Evolutionary conservation across 2,329 filamentous ascomycete species (phyloP).

Genomic region (Fusarium nodosum): DNA sequence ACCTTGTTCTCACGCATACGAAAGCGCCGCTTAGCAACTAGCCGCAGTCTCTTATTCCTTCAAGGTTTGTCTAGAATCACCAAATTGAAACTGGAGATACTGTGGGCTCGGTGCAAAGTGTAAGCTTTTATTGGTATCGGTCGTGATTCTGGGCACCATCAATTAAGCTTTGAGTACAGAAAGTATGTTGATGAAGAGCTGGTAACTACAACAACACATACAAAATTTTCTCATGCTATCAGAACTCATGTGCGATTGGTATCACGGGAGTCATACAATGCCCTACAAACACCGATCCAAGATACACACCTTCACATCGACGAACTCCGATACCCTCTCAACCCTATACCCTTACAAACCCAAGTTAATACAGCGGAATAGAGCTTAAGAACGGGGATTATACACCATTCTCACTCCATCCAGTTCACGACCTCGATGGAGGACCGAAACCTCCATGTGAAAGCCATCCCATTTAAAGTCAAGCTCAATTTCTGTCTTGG

Average conservation of each 20-base stretch:
- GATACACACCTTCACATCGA: background rate
- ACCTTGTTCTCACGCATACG: no score
- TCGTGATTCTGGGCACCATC: background rate
- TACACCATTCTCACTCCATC: background rate
- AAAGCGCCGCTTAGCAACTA: no score
- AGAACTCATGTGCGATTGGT: background rate
- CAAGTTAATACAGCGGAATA: background rate
- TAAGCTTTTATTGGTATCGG: background rate
- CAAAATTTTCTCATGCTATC: background rate
- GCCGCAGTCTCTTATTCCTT: no score
- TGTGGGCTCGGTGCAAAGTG: background rate
- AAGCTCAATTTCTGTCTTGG: background rate
- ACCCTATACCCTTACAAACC: background rate
- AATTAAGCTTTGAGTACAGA: no score
- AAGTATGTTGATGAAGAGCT: background rate
- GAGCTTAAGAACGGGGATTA: accelerated
- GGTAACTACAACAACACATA: background rate
- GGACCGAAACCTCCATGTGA: background rate
- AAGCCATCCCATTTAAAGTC: background rate
- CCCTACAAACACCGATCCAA: background rate
- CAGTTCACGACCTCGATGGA: background rate
- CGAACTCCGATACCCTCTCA: no score
- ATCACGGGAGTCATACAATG: background rate
- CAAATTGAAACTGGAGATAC: background rate
- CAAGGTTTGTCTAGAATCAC: no score